Percentiles rank a stretch among this genome's conserved stretches.
Evolutionary conservation across 495 filamentous ascomycete genomes (phyloP).

Genomic region (Glonium stellatum): DNA sequence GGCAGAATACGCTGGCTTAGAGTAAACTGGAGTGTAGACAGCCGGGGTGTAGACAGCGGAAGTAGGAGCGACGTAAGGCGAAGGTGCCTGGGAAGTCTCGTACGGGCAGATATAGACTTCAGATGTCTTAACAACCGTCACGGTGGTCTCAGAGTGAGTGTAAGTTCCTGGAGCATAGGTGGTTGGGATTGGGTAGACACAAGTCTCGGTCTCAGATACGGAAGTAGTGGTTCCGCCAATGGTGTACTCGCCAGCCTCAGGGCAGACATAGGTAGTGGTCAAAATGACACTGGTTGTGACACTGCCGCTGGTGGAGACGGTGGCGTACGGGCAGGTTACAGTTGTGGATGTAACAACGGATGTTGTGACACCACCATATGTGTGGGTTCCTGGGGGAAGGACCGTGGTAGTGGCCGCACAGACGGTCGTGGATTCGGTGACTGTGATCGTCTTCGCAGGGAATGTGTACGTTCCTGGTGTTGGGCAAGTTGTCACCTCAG

Average conservation of each 20-base stretch:
- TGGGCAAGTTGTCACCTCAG: slow-evolving; percentile 57
- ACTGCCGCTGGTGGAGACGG: slow-evolving; percentile 50
- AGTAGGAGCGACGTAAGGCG: neutral
- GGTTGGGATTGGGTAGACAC: slow-evolving; percentile 60
- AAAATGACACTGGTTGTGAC: slow-evolving; percentile 64
- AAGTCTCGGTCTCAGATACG: slow-evolving; percentile 45
- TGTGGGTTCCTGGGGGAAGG: slow-evolving; percentile 60
- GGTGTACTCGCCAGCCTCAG: slow-evolving; percentile 72
- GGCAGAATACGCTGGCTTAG: neutral
- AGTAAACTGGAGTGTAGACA: neutral
- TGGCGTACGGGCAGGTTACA: slow-evolving; percentile 66
- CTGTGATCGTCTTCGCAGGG: slow-evolving; percentile 64
- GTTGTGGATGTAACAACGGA: slow-evolving; percentile 63
- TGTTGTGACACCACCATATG: slow-evolving; percentile 70
- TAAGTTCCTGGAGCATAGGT: slow-evolving; percentile 66
- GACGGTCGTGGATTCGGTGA: slow-evolving; percentile 60
- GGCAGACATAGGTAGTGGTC: slow-evolving; percentile 72
- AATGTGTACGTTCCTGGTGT: slow-evolving; percentile 74
- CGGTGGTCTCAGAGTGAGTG: slow-evolving; percentile 57
- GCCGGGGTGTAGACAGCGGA: slow-evolving; percentile 7
- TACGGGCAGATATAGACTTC: slow-evolving; percentile 69
- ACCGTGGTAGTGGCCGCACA: slow-evolving; percentile 56
- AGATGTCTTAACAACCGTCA: slow-evolving; percentile 62
- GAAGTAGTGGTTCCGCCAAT: slow-evolving; percentile 60
- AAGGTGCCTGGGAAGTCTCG: slow-evolving; percentile 9